Evolutionary conservation across 805 yeast genomes (phyloP), one percentile per base, ranked within the genome.

Genomic region (Brettanomyces anomalus): DNA sequence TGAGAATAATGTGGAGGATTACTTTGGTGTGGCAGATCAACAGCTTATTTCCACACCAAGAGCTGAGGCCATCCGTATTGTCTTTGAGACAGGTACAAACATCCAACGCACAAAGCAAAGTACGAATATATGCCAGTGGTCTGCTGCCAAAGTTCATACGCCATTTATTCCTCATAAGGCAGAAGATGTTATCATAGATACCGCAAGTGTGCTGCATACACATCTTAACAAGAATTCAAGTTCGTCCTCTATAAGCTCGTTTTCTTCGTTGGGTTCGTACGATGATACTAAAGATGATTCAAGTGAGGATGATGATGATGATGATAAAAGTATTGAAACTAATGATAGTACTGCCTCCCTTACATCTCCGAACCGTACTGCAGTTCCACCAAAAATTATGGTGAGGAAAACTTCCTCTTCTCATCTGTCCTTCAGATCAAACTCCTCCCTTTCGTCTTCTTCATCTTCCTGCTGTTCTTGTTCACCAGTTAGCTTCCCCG

Each of bases 51-150:
- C 55, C 14, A 62, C 67, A 3, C 68, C 68, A 16, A 54, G 68
- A 40, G 67, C 64, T 13, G 67, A 63, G 40, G 65, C 65, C n/a
- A 64, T 64, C 40, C 53, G 54, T 41, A 45, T 62, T 40, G 67
- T 64, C 28, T 64, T 64, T 46, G 66, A 62, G 46, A 60, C 67
- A 1, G 65, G 62, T 20, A 60, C 54, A 20, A 56, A 49, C 28
- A 52, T 60, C n/a, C 62, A 59, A 44, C 45, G 63, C 30, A 51
- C 41, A 3, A 18, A 21, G 18, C 18, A 16, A 16, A 16, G 18
- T 32, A 14, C n/a, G 13, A 24, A 24, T 7, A 11, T 11, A 7
- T 24, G 10, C 28, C 6, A 24, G 10, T 24, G 28, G 28, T 11
- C 28, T 7, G 28, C 6, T 7, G 28, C 28, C 28, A 2, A 11